phyloP scores from a whole-genome alignment of 495 filamentous ascomycete species.

The Talaromyces stipitatus region DNA sequence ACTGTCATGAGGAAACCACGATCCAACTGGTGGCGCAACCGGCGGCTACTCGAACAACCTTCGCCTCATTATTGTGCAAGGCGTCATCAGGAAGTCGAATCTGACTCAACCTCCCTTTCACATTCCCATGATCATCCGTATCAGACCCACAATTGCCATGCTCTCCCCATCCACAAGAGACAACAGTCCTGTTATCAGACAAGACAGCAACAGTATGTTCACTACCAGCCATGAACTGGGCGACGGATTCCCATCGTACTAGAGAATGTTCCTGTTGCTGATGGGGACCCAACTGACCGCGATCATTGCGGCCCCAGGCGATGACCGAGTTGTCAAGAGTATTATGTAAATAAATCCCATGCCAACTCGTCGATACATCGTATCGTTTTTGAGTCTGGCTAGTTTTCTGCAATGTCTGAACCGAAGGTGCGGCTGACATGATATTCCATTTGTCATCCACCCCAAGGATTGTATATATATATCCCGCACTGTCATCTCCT shows the following conservation, averaged over 20 bases:
- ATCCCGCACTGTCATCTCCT: constrained; percentile 30
- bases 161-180: constrained; percentile 92
- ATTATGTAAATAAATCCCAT: constrained; percentile 64
- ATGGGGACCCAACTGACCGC: constrained; percentile 53
- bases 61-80: not conserved
- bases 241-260: not conserved
- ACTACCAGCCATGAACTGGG: constrained; percentile 66
- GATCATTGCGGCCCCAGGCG: constrained; percentile 71
- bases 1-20: constrained; percentile 20
- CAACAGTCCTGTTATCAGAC: constrained; percentile 42
- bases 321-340: constrained; percentile 10
- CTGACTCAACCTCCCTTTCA: constrained; percentile 55
- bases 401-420: constrained; percentile 21
- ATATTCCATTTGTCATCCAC: constrained; percentile 60
- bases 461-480: constrained; percentile 48
- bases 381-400: not conserved
- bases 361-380: constrained; percentile 66
- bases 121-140: constrained; percentile 51
- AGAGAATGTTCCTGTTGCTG: not conserved
- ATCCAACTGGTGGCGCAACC: constrained; percentile 90
- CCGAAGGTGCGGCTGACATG: constrained; percentile 32
- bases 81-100: constrained; percentile 36
- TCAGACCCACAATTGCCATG: constrained; percentile 88
- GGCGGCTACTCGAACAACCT: constrained; percentile 56
- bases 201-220: constrained; percentile 74